Base-by-base conservation (phyloP, 164 flowering plant genomes). In the Piper betle region DNA sequence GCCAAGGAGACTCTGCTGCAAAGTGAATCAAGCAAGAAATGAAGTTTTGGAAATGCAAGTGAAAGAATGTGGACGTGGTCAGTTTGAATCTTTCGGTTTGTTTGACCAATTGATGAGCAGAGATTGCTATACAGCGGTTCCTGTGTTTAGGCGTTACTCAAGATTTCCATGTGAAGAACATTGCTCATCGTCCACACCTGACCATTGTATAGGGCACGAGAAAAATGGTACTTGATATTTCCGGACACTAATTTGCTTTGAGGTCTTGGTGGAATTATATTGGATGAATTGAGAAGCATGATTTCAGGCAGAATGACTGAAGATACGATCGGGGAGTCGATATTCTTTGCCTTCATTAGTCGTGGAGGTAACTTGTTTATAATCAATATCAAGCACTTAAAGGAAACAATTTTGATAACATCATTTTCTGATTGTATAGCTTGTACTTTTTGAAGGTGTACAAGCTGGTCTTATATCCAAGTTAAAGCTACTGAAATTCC, bases 1-100 rank as follows among this genome's bases (percentile, higher is more conserved):
- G 48, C 88, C 85, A 0, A 77, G 83, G 19, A 62, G 88, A 48
- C 64, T 79, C 6, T 83, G 88, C 69, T 83, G 85, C 75, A 69
- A 69, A 66, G 39, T 71, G 16, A 77, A 71, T 68, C 76, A 68
- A 67, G 69, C 74, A 6, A 65, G 60, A 38, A 75, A 71, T 59
- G 75, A 73, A 25, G 13, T 42, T 58, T 73, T 79, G 60, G 68
- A 64, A 71, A 62, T 83, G 37, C 60, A 62, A 55, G 88, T 81
- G 17, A 73, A 77, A 60, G 79, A 81, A 66, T 83, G 88, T 72
- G 75, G 66, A 52, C 71, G 67, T 60, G 74, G 76, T 53, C 61
- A 63, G 52, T 67, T 64, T 17, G 62, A 75, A 43, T 66, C 80
- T 42, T 37, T 53, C 57, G 70, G 61, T 66, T 58, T 65, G 56